phyloP scores from a whole-genome alignment of 75 land plant species.

The Cupressus sempervirens region DNA sequence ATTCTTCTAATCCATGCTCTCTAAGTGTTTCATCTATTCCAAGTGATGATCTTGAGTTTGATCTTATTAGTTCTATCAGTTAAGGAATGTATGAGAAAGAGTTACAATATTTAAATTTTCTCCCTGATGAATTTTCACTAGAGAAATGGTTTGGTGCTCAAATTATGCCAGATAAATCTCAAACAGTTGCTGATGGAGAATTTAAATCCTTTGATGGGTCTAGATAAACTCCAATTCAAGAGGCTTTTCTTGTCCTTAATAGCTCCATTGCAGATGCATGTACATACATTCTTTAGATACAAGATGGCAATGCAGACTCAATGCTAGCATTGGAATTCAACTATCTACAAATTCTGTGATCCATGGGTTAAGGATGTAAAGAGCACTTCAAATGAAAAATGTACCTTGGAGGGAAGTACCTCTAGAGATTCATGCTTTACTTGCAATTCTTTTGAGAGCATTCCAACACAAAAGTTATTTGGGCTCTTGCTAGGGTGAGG shows the following conservation, averaged over 20 bases:
- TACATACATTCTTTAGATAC: background rate
- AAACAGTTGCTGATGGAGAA: background rate
- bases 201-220: conserved; percentile 7
- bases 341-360: background rate
- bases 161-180: background rate
- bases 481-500: background rate
- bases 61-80: background rate
- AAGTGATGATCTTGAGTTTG: background rate
- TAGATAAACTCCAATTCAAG: background rate
- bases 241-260: background rate
- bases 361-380: background rate
- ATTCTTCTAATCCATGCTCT: background rate
- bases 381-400: background rate
- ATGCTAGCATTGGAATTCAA: background rate
- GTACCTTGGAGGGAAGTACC: background rate
- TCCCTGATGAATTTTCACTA: background rate
- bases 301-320: conserved; percentile 1
- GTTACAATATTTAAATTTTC: background rate
- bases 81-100: background rate
- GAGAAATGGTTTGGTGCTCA: background rate
- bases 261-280: background rate
- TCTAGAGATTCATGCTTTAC: background rate
- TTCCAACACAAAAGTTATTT: background rate
- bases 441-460: background rate
- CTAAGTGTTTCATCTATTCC: background rate